These are phyloP conservation scores for Jacaranda mimosifolia DNA, from an alignment of 257 asterid genomes.

Conservation along the genomic window DNA sequence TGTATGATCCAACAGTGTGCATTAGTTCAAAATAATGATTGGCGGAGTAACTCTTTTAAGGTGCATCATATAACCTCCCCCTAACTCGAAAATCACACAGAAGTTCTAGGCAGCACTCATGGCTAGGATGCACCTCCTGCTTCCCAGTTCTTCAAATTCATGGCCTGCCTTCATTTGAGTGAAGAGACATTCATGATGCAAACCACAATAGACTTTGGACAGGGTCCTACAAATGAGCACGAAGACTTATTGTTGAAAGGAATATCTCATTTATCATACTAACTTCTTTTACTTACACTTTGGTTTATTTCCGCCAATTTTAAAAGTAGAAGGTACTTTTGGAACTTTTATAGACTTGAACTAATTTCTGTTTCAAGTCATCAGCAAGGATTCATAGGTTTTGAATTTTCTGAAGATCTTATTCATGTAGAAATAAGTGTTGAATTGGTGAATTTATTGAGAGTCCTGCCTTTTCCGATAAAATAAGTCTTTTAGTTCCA, in stretches of 20 bases:
- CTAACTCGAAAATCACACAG: not conserved
- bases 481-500: not conserved
- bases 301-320: no score
- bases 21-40: not conserved
- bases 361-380: no score
- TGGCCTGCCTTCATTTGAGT: not conserved
- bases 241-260: not conserved
- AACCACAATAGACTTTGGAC: not conserved
- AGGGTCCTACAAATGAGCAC: not conserved
- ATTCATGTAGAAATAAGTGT: not conserved
- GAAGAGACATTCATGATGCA: not conserved
- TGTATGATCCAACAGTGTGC: not conserved
- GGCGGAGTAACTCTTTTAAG: not conserved
- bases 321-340: no score
- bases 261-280: not conserved
- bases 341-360: no score
- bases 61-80: not conserved
- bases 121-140: not conserved
- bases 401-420: not conserved
- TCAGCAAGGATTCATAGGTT: not conserved
- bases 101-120: not conserved
- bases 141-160: not conserved
- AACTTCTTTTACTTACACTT: not conserved
- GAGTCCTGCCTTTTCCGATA: not conserved
- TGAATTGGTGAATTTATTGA: constrained; percentile 10